Conservation (phyloP, 2,329 filamentous ascomycete species). For the Mycosphaerella arachidis region DNA sequence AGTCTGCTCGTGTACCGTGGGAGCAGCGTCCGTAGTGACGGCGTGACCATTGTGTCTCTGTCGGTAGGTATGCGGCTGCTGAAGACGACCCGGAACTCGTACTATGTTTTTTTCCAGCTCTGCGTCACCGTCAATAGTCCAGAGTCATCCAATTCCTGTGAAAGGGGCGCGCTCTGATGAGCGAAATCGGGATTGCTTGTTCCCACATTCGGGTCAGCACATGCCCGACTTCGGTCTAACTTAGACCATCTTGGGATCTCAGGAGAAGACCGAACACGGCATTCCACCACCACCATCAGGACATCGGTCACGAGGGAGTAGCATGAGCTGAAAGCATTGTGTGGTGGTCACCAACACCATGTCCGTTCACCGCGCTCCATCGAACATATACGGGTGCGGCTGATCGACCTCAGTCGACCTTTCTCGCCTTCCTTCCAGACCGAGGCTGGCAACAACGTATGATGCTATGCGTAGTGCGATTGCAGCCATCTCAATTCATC, state of each 20-base stretch:
- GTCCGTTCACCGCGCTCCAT: background rate
- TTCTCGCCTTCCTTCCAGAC: background rate
- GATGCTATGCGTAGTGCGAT: background rate
- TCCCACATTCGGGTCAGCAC: too few species aligned
- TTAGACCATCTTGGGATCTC: too few species aligned
- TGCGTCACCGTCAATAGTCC: background rate
- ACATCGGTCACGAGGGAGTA: too few species aligned
- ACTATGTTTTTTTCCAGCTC: background rate
- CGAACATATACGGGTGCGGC: background rate
- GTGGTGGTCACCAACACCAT: too few species aligned
- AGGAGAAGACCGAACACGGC: too few species aligned
- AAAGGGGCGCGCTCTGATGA: background rate
- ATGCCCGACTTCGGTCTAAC: too few species aligned
- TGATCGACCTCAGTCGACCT: background rate
- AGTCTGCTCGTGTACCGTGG: constrained; percentile 5
- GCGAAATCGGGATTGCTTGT: too few species aligned
- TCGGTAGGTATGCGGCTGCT: background rate
- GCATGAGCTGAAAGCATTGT: too few species aligned
- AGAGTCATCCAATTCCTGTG: background rate
- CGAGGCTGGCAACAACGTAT: background rate
- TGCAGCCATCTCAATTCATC: background rate
- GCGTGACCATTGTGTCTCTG: constrained; percentile 10
- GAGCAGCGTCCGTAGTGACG: constrained; percentile 17
- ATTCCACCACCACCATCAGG: too few species aligned
- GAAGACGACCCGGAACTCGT: background rate